Base-by-base conservation (phyloP, 257 asterid species). In the Coffea eugenioides region DNA sequence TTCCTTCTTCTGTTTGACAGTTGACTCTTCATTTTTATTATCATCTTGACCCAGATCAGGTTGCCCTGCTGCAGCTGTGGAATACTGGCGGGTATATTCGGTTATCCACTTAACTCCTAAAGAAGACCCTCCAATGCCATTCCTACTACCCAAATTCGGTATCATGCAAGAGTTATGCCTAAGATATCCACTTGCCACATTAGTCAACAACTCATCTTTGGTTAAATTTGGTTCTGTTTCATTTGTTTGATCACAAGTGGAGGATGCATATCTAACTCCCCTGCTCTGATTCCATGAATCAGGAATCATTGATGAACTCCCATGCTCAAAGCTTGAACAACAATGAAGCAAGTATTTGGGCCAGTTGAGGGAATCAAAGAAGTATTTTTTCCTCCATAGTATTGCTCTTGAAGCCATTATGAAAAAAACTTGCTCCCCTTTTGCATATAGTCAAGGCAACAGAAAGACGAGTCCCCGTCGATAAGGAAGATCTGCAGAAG, bases 341-440 rank as follows among this genome's bases (percentile, higher is more conserved):
- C 93, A 84, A 79, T 79, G 83, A 74, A 87, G 81, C 73, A 88
- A 79, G 80, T 70, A 51, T 65, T 79, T 82, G 69, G 86, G 76
- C 64, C 59, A 87, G 77, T 80, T 89, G 75, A 85, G 51, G 5
- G 94, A 89, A 87, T 84, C 89, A 59, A 90, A 77, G 45, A 95
- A 80, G 82, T 66, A 82, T 84, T 80, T 91, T 75, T 84, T 95
- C 86, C 86, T 89, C 72, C 80, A 87, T 82, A 89, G 83, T 84
- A 93, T 85, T 80, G 96, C 93, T 86, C 94, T 90, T 57, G 98
- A 91, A 84, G 98, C 93, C 98, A 95, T 95, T 70, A 80, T 74
- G 78, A 82, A 77, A 81, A 77, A 81, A 41, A 31, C 64, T 9
- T 46, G 56, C 62, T 73, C 25, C 68, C 76, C 27, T 59, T 49